Percentiles rank a stretch among this genome's conserved stretches.
Evolutionary conservation across 768 basidiomycete species (phyloP).

Genomic region (Russula sp.): DNA sequence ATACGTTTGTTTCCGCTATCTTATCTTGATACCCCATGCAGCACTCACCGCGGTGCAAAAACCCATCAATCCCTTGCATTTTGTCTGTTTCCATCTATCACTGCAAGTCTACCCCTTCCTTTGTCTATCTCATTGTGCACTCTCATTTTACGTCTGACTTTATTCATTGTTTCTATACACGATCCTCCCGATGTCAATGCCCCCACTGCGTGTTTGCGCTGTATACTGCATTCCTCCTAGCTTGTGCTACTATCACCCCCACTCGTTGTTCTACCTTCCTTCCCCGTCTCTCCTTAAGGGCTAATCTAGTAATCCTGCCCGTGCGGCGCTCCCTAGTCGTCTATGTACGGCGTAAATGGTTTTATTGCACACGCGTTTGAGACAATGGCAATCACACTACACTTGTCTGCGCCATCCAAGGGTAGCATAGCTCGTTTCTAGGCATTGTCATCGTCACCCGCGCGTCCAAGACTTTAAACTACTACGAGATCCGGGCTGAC

Average conservation of each 20-base stretch:
- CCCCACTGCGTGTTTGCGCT: neutral
- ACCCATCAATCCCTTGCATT: neutral
- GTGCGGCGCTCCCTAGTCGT: neutral
- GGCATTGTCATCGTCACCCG: neutral
- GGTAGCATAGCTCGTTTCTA: neutral
- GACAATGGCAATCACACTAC: neutral
- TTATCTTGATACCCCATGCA: conserved; percentile 1
- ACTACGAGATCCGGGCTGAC: too few relatives aligned
- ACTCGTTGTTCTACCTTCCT: neutral
- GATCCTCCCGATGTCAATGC: neutral
- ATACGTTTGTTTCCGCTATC: neutral
- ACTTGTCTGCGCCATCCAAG: neutral
- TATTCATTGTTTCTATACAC: neutral
- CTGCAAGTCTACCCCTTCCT: neutral
- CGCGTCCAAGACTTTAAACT: too few relatives aligned
- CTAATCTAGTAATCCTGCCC: neutral
- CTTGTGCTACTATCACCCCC: neutral
- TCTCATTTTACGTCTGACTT: neutral
- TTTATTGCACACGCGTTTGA: neutral
- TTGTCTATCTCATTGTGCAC: neutral
- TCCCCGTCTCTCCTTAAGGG: neutral
- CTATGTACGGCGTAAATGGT: neutral
- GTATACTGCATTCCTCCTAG: neutral
- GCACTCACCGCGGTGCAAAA: neutral
- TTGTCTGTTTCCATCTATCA: conserved; percentile 8